Base-by-base conservation (phyloP, 176 grass and related monocot species). In the Pontederia paniculata region DNA sequence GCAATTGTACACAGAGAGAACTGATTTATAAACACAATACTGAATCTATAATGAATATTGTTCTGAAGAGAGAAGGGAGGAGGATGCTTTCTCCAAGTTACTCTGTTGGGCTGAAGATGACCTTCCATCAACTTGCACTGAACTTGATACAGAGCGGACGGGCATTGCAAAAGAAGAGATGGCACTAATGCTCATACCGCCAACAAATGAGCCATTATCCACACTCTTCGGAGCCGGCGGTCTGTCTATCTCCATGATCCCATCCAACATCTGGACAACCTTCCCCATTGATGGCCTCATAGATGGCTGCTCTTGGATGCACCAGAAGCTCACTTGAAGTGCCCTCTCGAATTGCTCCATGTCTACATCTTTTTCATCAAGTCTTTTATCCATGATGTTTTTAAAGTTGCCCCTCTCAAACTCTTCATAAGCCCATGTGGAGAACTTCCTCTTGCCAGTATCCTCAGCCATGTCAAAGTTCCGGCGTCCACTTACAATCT, bases 181-280 rank as follows among this genome's bases (percentile, higher is more conserved):
- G 1, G 14, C 50, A 49, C 41, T 58, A 10, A 55, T 83, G 5
- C 31, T 77, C 54, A 75, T 77, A 41, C 82, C 73, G 11, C 16
- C 6, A 15, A 42, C 31, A 6, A 21, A 7, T 11, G 70, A 8
- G 23, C 74, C 75, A 4, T 55, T 77, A 72, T 89, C 86, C 0
- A 74, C 70, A 4, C 68, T 67, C 81, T 89, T 98, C 0, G 93
- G 93, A 0, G 93, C 81, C 1, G 93, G 93, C 17, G 93, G 77
- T 72, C 69, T 62, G 73, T 88, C 93, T 1, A 91, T 68, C 9
- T 98, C 83, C 80, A 82, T 77, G 48, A 98, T 54, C 37, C 93
- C 93, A 70, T 98, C 93, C 61, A 98, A 72, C 93, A 98, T 98
- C 81, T 98, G 93, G 72, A 98, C 93, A 16, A 98, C 93, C 69